Evolutionary conservation across 805 yeast genomes (phyloP).

Genomic region (Lipomyces spencermartinsiae): DNA sequence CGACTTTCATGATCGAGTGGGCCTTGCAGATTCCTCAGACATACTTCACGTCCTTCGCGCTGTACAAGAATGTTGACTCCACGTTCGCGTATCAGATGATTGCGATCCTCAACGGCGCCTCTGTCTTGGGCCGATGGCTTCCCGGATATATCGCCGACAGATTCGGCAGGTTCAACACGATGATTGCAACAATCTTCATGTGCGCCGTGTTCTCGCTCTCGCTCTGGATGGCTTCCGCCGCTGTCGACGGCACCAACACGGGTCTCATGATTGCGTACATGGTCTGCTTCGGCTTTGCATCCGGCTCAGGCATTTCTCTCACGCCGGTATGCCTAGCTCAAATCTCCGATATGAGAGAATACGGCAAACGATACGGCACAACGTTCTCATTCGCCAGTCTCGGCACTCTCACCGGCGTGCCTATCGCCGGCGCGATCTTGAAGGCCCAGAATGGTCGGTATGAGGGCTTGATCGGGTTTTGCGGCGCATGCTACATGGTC

Average conservation of each 20-base stretch:
- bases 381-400: conserved; percentile 57
- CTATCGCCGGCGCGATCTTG: conserved; percentile 48
- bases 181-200: conserved; percentile 55
- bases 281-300: conserved; percentile 61
- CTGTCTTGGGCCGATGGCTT: conserved; percentile 60
- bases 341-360: conserved; percentile 65
- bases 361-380: conserved; percentile 73
- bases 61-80: conserved; percentile 40
- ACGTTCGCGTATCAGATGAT: conserved; percentile 49
- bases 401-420: conserved; percentile 49
- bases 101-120: conserved; percentile 56
- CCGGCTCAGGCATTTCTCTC: conserved; percentile 66
- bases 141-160: conserved; percentile 64
- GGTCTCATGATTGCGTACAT: conserved; percentile 59
- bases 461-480: conserved; percentile 45
- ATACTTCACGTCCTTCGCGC: conserved; percentile 45
- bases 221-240: conserved; percentile 68
- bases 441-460: conserved; percentile 42
- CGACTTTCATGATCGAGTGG: conserved; percentile 42
- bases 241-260: conserved; percentile 48
- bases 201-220: conserved; percentile 57
- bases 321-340: conserved; percentile 75
- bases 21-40: conserved; percentile 46
- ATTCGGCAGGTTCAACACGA: conserved; percentile 63
- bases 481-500: conserved; percentile 44